A percentile compares a stretch with the other conserved stretches of the same genome.
Evolutionary conservation across 768 basidiomycete species (phyloP).

Genomic region (Lepiota brunneoincarnata): DNA sequence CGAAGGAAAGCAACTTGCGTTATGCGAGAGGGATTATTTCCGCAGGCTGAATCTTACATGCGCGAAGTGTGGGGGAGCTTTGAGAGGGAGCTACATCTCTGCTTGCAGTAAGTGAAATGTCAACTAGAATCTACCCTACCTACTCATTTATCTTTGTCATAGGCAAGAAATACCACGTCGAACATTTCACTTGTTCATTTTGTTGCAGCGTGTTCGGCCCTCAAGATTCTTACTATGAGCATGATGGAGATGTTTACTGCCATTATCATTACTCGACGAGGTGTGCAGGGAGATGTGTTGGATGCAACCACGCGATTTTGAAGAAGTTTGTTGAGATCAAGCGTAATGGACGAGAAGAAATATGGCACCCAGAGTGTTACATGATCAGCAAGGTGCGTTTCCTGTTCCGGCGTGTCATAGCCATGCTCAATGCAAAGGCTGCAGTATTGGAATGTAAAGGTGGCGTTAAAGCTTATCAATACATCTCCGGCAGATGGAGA

Average conservation of each 20-base stretch:
- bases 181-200: constrained; percentile 98
- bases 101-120: constrained; percentile 76
- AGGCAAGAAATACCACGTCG: constrained; percentile 99
- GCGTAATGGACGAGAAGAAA: constrained; percentile 95
- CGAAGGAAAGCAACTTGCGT: constrained; percentile 84
- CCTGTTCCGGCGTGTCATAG: background rate
- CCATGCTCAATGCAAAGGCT: background rate
- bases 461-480: constrained; percentile 69
- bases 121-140: background rate
- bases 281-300: constrained; percentile 97
- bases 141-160: constrained; percentile 7
- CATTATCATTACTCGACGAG: constrained; percentile 99
- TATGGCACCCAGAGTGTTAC: constrained; percentile 99
- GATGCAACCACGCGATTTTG: constrained; percentile 93
- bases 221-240: constrained; percentile 98
- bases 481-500: constrained; percentile 53
- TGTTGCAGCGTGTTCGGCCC: constrained; percentile 96
- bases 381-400: constrained; percentile 95
- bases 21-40: constrained; percentile 99
- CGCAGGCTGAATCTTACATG: constrained; percentile 94
- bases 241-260: constrained; percentile 96
- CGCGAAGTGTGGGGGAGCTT: constrained; percentile 90
- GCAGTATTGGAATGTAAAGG: constrained; percentile 99
- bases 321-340: constrained; percentile 99
- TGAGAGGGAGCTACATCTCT: constrained; percentile 97